Conservation (phyloP, 176 grass and related monocot genomes). For the Ampelocalamus luodianensis region DNA sequence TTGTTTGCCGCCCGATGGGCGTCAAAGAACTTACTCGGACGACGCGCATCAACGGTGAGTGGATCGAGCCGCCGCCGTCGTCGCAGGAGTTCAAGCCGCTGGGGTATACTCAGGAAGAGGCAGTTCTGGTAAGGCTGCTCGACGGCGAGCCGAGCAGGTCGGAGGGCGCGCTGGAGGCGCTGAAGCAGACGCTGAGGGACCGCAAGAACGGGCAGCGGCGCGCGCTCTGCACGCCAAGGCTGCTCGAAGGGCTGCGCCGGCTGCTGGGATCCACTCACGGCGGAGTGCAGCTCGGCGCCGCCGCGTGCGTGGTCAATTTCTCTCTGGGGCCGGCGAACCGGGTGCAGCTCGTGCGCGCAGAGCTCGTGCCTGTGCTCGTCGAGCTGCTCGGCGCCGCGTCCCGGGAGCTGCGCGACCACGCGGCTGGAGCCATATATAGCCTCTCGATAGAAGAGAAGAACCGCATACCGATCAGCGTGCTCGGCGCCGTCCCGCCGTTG, state of each 20-base stretch:
- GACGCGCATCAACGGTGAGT: background rate
- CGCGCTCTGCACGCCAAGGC: constrained; percentile 46
- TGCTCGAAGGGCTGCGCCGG: constrained; percentile 45
- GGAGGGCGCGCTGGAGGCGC: constrained; percentile 18
- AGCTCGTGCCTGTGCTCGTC: constrained; percentile 46
- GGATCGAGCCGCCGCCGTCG: background rate
- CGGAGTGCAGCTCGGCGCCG: constrained; percentile 39
- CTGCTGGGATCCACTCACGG: constrained; percentile 35
- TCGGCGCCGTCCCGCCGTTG: constrained; percentile 54
- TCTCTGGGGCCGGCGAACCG: constrained; percentile 47
- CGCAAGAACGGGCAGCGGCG: constrained; percentile 23
- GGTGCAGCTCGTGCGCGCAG: constrained; percentile 47
- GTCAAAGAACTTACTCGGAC: background rate
- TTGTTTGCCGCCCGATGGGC: background rate
- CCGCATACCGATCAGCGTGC: constrained; percentile 46
- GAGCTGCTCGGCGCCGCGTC: constrained; percentile 31
- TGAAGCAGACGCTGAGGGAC: constrained; percentile 17
- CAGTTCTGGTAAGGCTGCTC: background rate
- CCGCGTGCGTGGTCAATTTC: constrained; percentile 51
- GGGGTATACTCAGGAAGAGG: background rate
- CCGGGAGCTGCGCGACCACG: constrained; percentile 40
- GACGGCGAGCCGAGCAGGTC: constrained; percentile 21
- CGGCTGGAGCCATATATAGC: constrained; percentile 50
- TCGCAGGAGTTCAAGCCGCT: background rate
- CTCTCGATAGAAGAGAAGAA: constrained; percentile 53